Conservation (phyloP, 2,329 filamentous ascomycete species). For the Nigrograna mackinnonii region DNA sequence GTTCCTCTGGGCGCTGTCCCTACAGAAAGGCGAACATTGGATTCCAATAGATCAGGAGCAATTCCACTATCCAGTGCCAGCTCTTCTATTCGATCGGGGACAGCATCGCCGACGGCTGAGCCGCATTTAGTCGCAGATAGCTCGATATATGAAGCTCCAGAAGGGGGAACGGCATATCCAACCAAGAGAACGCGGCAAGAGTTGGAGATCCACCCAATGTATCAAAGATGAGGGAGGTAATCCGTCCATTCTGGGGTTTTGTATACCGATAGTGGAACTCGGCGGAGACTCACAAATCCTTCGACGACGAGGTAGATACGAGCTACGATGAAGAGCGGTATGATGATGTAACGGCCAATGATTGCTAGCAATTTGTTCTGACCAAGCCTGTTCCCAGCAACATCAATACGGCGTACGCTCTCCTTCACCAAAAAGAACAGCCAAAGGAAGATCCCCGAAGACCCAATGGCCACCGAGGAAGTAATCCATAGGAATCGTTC, state of each 20-base stretch:
- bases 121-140: slow-evolving; percentile 12
- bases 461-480: slow-evolving; percentile 22
- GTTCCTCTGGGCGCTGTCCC: no score
- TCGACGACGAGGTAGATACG: slow-evolving; percentile 29
- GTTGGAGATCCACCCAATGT: no score
- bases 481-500: slow-evolving; percentile 30
- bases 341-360: slow-evolving; percentile 10
- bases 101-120: slow-evolving; percentile 3
- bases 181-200: no score
- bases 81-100: slow-evolving; percentile 2
- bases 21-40: no score
- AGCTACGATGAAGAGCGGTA: slow-evolving; percentile 21
- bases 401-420: slow-evolving; percentile 16
- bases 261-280: slow-evolving; percentile 21
- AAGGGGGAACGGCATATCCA: slow-evolving; percentile 14
- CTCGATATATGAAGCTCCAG: slow-evolving; percentile 22
- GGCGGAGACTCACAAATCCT: slow-evolving; percentile 26
- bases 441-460: slow-evolving; percentile 26
- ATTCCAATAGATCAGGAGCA: no score
- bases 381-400: slow-evolving; percentile 1
- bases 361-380: slow-evolving; percentile 9
- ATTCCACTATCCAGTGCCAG: slow-evolving; percentile 6
- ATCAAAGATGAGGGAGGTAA: slow-evolving; percentile 31
- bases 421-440: slow-evolving; percentile 24
- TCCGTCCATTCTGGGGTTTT: slow-evolving; percentile 27